Evolutionary conservation across 345 rosid species (phyloP).

Genomic region (Lepidium sativum): DNA sequence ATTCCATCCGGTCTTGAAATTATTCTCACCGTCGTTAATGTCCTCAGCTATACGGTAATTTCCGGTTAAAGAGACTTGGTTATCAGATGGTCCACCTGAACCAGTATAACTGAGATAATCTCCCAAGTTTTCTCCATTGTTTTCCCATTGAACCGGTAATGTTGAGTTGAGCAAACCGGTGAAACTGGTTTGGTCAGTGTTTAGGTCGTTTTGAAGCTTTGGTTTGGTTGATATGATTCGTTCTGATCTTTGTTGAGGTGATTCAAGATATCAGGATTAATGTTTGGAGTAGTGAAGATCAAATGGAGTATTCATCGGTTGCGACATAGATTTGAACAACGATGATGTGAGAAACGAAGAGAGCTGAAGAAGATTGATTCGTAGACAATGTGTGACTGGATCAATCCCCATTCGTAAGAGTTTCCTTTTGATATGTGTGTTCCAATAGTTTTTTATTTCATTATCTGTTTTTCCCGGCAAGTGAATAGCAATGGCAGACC

Average conservation of each 20-base stretch:
- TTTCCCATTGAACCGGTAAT: slow-evolving; percentile 22
- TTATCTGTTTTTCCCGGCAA: slow-evolving; percentile 60
- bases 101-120: slow-evolving; percentile 4
- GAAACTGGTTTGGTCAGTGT: slow-evolving; percentile 10
- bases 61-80: slow-evolving; percentile 6
- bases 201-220: slow-evolving; percentile 7
- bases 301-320: slow-evolving; percentile 6
- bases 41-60: slow-evolving; percentile 6
- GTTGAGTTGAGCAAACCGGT: slow-evolving; percentile 23
- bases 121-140: slow-evolving; percentile 14
- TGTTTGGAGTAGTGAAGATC: slow-evolving; percentile 8
- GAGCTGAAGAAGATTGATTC: slow-evolving; percentile 26
- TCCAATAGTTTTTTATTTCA: slow-evolving; percentile 67
- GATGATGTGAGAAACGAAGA: slow-evolving; percentile 23
- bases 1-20: slow-evolving; percentile 10
- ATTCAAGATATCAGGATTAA: slow-evolving; percentile 11
- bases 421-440: slow-evolving; percentile 63
- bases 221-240: slow-evolving; percentile 18
- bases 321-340: slow-evolving; percentile 21
- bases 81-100: not conserved
- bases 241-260: slow-evolving; percentile 13
- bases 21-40: not conserved
- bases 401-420: slow-evolving; percentile 75
- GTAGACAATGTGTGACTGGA: slow-evolving; percentile 57
- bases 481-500: slow-evolving; percentile 66